Base-by-base conservation (phyloP, 495 filamentous ascomycete species). In the Trichoderma reesei region DNA sequence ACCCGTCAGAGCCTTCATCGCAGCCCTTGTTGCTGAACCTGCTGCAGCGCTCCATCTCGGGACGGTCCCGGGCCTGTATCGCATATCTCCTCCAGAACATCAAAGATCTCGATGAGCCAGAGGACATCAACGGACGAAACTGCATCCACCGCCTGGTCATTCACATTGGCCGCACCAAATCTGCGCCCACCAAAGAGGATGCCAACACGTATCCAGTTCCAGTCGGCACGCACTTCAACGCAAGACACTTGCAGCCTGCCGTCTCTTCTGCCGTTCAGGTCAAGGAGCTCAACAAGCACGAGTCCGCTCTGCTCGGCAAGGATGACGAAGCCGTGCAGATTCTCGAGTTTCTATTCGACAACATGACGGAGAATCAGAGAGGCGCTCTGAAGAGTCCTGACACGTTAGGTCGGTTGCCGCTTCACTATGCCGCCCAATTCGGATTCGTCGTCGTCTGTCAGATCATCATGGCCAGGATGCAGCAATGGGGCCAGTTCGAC, bases 401-500 rank as follows among this genome's bases (percentile, higher is more conserved):
- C 76, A 71, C 84, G 2, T 89, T 92, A 60, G 92, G 91, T 5
- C 90, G 94, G 10, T 85, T 91, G 41, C 91, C 94, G 34, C 79
- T 98, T 36, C 94, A 98, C 71, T 98, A 98, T 73, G 93, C 91
- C 4, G 94, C 94, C 0, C 91, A 97, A 75, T 96, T 94, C 72
- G 94, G 94, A 3, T 90, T 96, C 68, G 89, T 90, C 33, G 83
- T 88, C 59, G 86, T 97, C 9, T 96, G 91, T 70, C 82, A 94
- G 72, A 76, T 91, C n/a, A 79, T 98, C 63, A 90, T 96, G 72
- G 85, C 87, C 59, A 87, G 88, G 67, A 90, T 98, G 84, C 88
- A 90, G 68, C 83, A 85, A 26, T 98, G 93, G 93, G 84, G 83
- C 18, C 86, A 92, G 68, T 96, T 96, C 69, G 85, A 94, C 69